Evolutionary conservation across 129 eudicot species (phyloP).

Genomic region (Flaveria brownii): DNA sequence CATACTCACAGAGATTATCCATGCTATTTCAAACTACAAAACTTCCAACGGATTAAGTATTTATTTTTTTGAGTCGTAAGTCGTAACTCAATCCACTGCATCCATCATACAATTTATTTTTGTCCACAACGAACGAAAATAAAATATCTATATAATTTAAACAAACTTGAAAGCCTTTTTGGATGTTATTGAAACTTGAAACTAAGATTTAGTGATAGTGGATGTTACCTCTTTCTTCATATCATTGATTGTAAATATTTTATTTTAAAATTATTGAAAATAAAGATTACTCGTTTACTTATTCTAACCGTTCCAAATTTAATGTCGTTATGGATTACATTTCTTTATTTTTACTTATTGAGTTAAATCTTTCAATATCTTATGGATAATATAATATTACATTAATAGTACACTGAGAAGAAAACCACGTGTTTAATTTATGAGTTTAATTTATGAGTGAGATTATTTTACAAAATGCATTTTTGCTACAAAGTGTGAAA

Average conservation of each 20-base stretch:
- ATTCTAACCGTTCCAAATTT: neutral
- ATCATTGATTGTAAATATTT: neutral
- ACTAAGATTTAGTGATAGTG: neutral
- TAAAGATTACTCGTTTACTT: neutral
- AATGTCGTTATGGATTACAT: neutral
- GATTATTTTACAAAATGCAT: too few relatives aligned
- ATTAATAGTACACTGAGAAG: too few relatives aligned
- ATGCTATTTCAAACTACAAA: too few relatives aligned
- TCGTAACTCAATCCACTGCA: too few relatives aligned
- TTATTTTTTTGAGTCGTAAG: too few relatives aligned
- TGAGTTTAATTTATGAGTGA: too few relatives aligned
- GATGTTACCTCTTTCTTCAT: neutral
- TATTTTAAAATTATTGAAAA: neutral
- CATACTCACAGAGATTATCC: too few relatives aligned
- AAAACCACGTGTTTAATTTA: too few relatives aligned
- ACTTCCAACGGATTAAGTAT: too few relatives aligned
- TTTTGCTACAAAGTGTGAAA: too few relatives aligned
- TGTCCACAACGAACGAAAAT: too few relatives aligned
- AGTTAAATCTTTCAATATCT: neutral
- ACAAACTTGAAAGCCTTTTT: constrained; percentile 8
- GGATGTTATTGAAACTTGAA: constrained; percentile 4
- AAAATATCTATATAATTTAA: neutral
- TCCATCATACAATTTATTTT: neutral
- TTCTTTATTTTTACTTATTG: constrained; percentile 1
- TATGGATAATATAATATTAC: too few relatives aligned